Conservation (phyloP, 495 filamentous ascomycete genomes). For the Rhypophila decipiens region DNA sequence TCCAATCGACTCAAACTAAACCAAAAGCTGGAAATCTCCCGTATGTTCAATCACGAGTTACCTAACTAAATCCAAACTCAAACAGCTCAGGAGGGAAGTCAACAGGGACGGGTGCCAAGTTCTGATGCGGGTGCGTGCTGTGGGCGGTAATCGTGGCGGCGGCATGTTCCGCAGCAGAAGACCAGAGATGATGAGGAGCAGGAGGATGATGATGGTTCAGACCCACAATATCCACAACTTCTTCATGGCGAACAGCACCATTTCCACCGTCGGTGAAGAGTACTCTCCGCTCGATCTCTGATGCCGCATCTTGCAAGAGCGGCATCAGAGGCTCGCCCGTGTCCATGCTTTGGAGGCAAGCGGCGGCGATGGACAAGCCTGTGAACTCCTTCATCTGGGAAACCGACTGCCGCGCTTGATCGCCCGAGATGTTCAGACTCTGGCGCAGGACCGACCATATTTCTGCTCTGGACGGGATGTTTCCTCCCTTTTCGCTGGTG, state of each 20-base stretch:
- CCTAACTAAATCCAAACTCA: background rate
- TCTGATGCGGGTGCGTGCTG: background rate
- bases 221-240: background rate
- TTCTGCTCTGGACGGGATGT: background rate
- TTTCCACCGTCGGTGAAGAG: background rate
- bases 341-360: conserved; percentile 8
- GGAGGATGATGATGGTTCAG: background rate
- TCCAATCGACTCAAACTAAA: no score
- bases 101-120: background rate
- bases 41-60: background rate
- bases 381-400: conserved; percentile 15
- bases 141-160: no score
- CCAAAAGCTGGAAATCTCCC: no score
- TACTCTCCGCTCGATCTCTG: background rate
- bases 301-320: background rate
- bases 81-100: background rate
- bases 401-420: conserved; percentile 11
- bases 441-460: conserved; percentile 4
- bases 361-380: conserved; percentile 7
- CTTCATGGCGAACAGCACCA: background rate
- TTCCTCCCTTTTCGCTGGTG: no score
- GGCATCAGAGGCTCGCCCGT: conserved; percentile 1
- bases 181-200: background rate
- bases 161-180: no score
- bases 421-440: conserved; percentile 7